These are phyloP conservation scores for Lachancea sp. DNA, from an alignment of 805 yeast genomes.

Conservation along the genomic window DNA sequence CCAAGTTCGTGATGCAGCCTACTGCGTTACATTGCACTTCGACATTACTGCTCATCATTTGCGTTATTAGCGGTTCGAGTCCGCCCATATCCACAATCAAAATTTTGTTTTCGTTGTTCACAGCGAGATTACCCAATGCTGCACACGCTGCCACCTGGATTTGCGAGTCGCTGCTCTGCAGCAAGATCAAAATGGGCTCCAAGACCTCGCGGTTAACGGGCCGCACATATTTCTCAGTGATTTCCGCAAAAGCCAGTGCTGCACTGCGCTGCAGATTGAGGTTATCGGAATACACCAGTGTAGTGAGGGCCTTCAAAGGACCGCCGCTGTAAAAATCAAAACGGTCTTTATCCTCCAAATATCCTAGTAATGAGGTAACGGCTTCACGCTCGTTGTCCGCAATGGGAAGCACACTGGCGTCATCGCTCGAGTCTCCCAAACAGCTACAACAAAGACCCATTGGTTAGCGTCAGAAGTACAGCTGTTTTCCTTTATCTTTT, in stretches of 20 bases:
- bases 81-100: slow-evolving; percentile 98
- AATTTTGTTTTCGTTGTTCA: slow-evolving; percentile 87
- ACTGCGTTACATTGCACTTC: slow-evolving; percentile 99
- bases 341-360: slow-evolving; percentile 64
- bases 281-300: slow-evolving; percentile 91
- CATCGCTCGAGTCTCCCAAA: slow-evolving; percentile 31
- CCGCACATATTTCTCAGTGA: slow-evolving; percentile 91
- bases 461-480: slow-evolving; percentile 10
- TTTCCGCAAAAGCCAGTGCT: slow-evolving; percentile 96
- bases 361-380: slow-evolving; percentile 80
- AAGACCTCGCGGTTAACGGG: slow-evolving; percentile 86
- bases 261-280: slow-evolving; percentile 94
- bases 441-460: slow-evolving; percentile 56
- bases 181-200: slow-evolving; percentile 83
- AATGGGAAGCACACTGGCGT: slow-evolving; percentile 59
- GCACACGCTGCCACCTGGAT: slow-evolving; percentile 99
- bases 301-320: slow-evolving; percentile 81
- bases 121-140: slow-evolving; percentile 96
- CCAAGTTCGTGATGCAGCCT: slow-evolving; percentile 96
- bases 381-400: slow-evolving; percentile 98
- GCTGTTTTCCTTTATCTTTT: slow-evolving; percentile 6
- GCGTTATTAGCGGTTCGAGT: slow-evolving; percentile 89
- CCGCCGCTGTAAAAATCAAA: slow-evolving; percentile 85
- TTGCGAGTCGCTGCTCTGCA: slow-evolving; percentile 85
- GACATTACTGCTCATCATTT: slow-evolving; percentile 94